Evolutionary conservation across 176 grass and related monocot species (phyloP), one percentile per base, ranked within the genome.

Genomic region (Thalia dealbata): DNA sequence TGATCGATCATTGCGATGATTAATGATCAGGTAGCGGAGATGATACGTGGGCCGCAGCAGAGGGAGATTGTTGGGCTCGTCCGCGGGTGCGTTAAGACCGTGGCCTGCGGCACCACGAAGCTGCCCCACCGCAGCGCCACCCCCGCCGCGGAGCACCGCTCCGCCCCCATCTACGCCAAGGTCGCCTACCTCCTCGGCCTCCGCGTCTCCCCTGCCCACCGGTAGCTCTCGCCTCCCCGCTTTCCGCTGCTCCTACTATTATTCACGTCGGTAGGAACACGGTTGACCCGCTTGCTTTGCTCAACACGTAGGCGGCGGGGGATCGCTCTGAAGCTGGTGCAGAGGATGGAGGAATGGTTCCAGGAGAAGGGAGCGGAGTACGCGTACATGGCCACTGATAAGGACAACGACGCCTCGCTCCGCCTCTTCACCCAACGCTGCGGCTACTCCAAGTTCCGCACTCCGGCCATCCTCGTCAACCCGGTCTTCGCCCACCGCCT

Each of bases 41-140:
- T 56, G 56, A 68, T 27, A 30, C 43, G 41, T 45, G 59, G 84
- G 73, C 63, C 77, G 5, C 51, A 61, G 5, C 51, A 61, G 42
- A 60, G 74, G 52, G 83, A 88, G 78, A 88, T 91, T 19, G 81
- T 92, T 52, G 93, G 93, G 25, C 65, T 97, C 18, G 73, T 91
- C 70, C 93, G 93, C 15, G 93, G 93, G 25, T 91, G 90, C 83
- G 74, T 92, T 68, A 97, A 97, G 87, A 81, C 81, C 25, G 93
- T 97, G 24, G 73, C 86, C 58, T 88, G 81, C 70, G 85, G 78
- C 69, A 32, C 42, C 65, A 58, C 72, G 13, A 74, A 44, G 11
- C n/a, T n/a, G n/a, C 50, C 69, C 19, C 72, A 59, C 50, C 28
- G 10, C 10, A 1, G 4, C 19, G 3, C 27, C 9, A 1, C 52